Evolutionary conservation across 257 asterid species (phyloP), one percentile per base, ranked within the genome.

Genomic region (Ocimum tenuiflorum): DNA sequence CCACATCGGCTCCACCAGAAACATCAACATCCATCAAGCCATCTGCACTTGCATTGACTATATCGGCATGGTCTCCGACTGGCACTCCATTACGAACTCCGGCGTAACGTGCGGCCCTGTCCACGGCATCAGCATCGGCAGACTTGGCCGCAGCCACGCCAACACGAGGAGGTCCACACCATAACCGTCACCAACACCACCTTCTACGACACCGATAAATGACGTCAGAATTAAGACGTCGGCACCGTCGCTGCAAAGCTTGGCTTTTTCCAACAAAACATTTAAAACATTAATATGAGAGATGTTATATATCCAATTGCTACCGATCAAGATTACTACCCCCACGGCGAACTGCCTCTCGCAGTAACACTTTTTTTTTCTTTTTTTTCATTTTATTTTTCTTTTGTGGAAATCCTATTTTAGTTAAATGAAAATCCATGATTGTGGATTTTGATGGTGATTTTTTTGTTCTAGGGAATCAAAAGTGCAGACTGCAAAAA

Each of bases 161-260:
- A 11, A 10, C 0, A 82, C n/a, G n/a, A 86, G 20, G 51, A 58
- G 9, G 92, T 86, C n/a, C 8, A 56, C 2, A 76, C 74, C 1
- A 63, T 89, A 18, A 48, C 58, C 1, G n/a, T n/a, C n/a, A n/a
- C n/a, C n/a, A n/a, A n/a, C n/a, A n/a, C n/a, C n/a, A 80, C 81
- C 0, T 84, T 88, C 29, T 18, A 23, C 2, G 78, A 1, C 80
- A 80, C n/a, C n/a, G n/a, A n/a, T n/a, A 15, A 86, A 86, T 23
- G 96, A 92, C 1, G 80, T 79, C 23, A 74, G 96, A 73, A 83
- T 89, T 65, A 89, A 89, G 76, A 89, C 96, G 1, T 84, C 90
- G 87, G 76, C 85, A 0, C 68, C 83, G 1, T 81, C 95, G 2
- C 12, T 23, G 13, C 7, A 63, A 4, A 78, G 80, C 23, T 18